Evolutionary conservation across 1,284 basidiomycete species (phyloP), one percentile per base, ranked within the genome.

Genomic region (Entoloma clypeatum): DNA sequence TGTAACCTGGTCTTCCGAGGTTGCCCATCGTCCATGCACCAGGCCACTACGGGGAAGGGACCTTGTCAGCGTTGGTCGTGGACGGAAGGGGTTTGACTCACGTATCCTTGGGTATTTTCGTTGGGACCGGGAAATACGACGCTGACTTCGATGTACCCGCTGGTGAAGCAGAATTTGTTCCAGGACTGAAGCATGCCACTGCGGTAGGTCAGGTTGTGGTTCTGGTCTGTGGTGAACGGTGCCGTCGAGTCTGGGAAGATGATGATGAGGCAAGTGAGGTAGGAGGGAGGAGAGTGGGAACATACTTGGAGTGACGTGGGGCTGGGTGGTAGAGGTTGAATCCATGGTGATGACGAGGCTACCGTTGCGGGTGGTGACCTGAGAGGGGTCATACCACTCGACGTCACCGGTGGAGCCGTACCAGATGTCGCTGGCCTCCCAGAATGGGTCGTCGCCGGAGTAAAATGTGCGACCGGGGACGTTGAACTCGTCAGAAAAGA

Each of bases 21-120:
- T 95, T 95, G 3, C 92, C 92, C 86, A 96, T 89, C 5, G 86
- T 89, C 92, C 92, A 94, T 13, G 68, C 71, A 33, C 74, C 77
- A 36, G 77, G 78, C 77, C 77, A 81, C 77, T 78, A 41, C 2
- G 36, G 26, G 31, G 29, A 16, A 37, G 7, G 9, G 26, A 17
- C 8, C 2, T 2, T 13, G 36, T 43, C 16, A 34, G 22, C 26
- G n/a, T n/a, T n/a, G n/a, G n/a, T n/a, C n/a, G n/a, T n/a, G n/a
- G n/a, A n/a, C n/a, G n/a, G n/a, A n/a, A n/a, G n/a, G n/a, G n/a
- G n/a, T n/a, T n/a, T n/a, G n/a, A 67, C 68, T 52, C 48, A 71
- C 70, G 44, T 71, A 72, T 22, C 71, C 72, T 39, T 57, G 49
- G 0, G 69, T 63, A 40, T 67, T 58, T 32, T 64, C 58, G 49